Percentiles rank a stretch among this genome's conserved stretches.
phyloP scores from a whole-genome alignment of 352 stramenopile genomes.

The Globisporangium spiculum region DNA sequence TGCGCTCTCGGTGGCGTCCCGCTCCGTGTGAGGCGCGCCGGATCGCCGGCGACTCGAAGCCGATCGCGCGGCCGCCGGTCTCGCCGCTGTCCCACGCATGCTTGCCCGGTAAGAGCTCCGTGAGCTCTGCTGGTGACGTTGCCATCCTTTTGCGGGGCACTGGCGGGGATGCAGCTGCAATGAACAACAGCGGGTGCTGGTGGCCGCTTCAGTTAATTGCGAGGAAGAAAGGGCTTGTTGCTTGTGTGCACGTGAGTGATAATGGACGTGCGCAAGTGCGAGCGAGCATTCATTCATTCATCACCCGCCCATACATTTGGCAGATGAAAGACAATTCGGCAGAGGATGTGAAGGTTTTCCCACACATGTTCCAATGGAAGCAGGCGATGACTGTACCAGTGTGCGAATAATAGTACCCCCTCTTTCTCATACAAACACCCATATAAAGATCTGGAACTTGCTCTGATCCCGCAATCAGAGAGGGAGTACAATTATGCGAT shows the following conservation, averaged over 20 bases:
- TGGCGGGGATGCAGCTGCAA: background rate
- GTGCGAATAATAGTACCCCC: background rate
- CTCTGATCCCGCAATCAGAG: background rate
- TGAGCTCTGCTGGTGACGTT: slow-evolving; percentile 16
- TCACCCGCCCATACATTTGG: background rate
- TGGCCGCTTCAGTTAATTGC: background rate
- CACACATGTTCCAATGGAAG: background rate
- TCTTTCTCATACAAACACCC: background rate
- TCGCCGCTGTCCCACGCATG: slow-evolving; percentile 31
- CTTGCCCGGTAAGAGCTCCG: slow-evolving; percentile 26
- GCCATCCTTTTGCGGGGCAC: background rate
- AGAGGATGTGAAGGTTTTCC: background rate
- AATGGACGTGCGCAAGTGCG: slow-evolving; percentile 1
- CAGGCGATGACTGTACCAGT: background rate
- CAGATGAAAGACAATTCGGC: background rate
- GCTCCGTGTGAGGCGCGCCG: background rate
- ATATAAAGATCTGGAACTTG: background rate
- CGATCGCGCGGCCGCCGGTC: slow-evolving; percentile 7
- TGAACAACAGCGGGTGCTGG: background rate
- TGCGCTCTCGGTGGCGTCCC: background rate
- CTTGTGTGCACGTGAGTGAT: background rate
- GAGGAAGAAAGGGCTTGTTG: background rate
- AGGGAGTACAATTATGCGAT: background rate
- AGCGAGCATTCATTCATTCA: background rate
- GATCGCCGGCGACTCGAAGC: slow-evolving; percentile 10